Percentiles rank a stretch among this genome's conserved stretches.
Evolutionary conservation across 75 land plant species (phyloP).

Genomic region (Ceratopteris richardii): DNA sequence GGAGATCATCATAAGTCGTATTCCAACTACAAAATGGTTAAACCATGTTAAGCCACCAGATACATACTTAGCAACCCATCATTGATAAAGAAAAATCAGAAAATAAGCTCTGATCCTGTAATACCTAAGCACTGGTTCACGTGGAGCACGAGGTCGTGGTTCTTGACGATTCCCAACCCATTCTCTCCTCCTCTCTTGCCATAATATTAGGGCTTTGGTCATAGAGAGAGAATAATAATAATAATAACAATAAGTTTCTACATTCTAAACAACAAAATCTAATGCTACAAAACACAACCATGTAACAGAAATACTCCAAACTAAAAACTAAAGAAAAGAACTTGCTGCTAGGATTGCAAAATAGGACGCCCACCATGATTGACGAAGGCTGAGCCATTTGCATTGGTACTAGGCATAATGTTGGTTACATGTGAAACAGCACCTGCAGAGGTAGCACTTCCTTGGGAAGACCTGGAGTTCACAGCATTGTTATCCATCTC

Average conservation of each 20-base stretch:
- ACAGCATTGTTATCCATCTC: slow-evolving; percentile 76
- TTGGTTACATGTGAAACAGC: slow-evolving; percentile 18
- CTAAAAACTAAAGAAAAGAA: neutral
- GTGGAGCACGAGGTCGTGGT: slow-evolving; percentile 24
- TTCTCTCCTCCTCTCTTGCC: slow-evolving; percentile 72
- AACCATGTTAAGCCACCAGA: too few relatives aligned
- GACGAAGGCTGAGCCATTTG: slow-evolving; percentile 35
- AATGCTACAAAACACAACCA: too few relatives aligned
- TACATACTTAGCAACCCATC: neutral
- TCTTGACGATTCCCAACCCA: slow-evolving; percentile 52
- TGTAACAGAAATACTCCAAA: neutral
- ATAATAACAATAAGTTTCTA: neutral
- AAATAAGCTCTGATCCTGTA: neutral
- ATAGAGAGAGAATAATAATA: neutral
- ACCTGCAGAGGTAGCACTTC: slow-evolving; percentile 58
- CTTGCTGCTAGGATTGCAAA: neutral
- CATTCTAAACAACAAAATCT: too few relatives aligned
- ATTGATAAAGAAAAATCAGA: slow-evolving; percentile 2
- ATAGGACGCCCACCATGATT: slow-evolving; percentile 36
- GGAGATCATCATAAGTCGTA: slow-evolving; percentile 73
- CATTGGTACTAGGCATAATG: slow-evolving; percentile 9
- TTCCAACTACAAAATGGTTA: slow-evolving; percentile 74
- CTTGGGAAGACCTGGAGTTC: slow-evolving; percentile 44
- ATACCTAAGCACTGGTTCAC: slow-evolving; percentile 52
- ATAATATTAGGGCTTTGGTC: slow-evolving; percentile 27